phyloP scores from a whole-genome alignment of 148 eudicot species.

The Pharnaceum exiguum region DNA sequence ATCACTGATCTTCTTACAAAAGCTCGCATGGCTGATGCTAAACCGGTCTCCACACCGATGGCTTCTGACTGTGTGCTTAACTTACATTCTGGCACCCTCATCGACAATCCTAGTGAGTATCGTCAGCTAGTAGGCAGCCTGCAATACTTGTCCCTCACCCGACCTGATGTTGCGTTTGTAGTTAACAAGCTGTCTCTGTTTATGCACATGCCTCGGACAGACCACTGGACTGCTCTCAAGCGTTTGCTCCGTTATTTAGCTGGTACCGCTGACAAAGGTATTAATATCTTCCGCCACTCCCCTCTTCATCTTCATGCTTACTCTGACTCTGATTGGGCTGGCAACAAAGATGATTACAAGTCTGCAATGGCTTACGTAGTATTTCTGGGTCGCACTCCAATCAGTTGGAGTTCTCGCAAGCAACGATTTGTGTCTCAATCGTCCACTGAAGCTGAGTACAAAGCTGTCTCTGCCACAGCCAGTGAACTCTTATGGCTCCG shows the following conservation, averaged over 20 bases:
- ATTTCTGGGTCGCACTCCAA: neutral
- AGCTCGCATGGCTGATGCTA: too few species aligned
- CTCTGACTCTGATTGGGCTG: constrained; percentile 10
- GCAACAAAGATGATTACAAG: neutral
- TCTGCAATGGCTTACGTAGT: constrained; percentile 6
- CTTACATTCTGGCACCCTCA: too few species aligned
- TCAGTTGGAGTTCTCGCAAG: neutral
- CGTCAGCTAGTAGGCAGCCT: too few species aligned
- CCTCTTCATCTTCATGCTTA: neutral
- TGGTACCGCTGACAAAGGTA: neutral
- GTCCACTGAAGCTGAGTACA: too few species aligned
- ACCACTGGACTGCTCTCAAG: constrained; percentile 10
- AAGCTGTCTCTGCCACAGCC: neutral
- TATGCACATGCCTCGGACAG: neutral
- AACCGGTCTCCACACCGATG: too few species aligned
- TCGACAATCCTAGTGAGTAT: too few species aligned
- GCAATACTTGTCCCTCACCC: neutral
- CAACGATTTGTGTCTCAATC: neutral
- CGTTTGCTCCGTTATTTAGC: constrained; percentile 6
- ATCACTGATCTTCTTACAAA: too few species aligned
- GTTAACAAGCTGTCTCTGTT: constrained; percentile 14
- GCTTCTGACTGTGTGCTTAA: too few species aligned
- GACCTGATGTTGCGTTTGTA: constrained; percentile 4
- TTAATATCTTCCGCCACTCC: neutral
- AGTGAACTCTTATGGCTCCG: constrained; percentile 5